These are phyloP conservation scores for Colletotrichum noveboracense DNA, from an alignment of 2,329 filamentous ascomycete genomes.

Conservation along the genomic window DNA sequence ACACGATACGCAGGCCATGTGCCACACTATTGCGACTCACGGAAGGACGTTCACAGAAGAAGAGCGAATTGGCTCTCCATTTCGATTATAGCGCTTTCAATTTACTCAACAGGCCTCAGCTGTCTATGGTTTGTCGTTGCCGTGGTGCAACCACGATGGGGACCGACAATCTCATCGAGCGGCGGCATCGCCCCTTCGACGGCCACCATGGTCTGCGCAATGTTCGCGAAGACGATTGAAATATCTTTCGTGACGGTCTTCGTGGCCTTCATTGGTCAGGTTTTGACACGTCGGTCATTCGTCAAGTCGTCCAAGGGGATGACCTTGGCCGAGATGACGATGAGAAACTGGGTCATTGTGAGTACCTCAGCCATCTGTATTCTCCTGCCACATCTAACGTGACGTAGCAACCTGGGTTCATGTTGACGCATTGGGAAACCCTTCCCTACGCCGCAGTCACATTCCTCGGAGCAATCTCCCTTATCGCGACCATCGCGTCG, in stretches of 20 bases:
- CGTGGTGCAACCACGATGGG: constrained; percentile 67
- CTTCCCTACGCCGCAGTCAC: constrained; percentile 69
- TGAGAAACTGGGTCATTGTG: constrained; percentile 74
- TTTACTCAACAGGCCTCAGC: constrained; percentile 70
- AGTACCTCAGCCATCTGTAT: constrained; percentile 17
- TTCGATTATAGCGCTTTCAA: constrained; percentile 51
- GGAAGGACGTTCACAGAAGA: constrained; percentile 33
- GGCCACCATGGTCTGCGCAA: constrained; percentile 70
- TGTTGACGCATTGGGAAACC: constrained; percentile 72
- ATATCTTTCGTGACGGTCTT: constrained; percentile 80
- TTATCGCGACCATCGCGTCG: constrained; percentile 68
- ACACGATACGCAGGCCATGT: constrained; percentile 24
- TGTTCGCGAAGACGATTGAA: constrained; percentile 79
- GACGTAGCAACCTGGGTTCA: constrained; percentile 66
- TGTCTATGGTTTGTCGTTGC: constrained; percentile 70
- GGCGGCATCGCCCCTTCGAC: constrained; percentile 64
- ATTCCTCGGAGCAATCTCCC: constrained; percentile 66
- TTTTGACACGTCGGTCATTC: constrained; percentile 73
- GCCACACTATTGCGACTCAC: constrained; percentile 38
- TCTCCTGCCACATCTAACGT: neutral
- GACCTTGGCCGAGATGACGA: constrained; percentile 77
- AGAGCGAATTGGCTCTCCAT: constrained; percentile 54
- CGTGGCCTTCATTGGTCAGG: constrained; percentile 76
- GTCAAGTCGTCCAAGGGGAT: constrained; percentile 66
- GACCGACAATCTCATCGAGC: constrained; percentile 57